Evolutionary conservation across 768 basidiomycete species (phyloP), one percentile per base, ranked within the genome.

Genomic region (Naganishia kalamii): DNA sequence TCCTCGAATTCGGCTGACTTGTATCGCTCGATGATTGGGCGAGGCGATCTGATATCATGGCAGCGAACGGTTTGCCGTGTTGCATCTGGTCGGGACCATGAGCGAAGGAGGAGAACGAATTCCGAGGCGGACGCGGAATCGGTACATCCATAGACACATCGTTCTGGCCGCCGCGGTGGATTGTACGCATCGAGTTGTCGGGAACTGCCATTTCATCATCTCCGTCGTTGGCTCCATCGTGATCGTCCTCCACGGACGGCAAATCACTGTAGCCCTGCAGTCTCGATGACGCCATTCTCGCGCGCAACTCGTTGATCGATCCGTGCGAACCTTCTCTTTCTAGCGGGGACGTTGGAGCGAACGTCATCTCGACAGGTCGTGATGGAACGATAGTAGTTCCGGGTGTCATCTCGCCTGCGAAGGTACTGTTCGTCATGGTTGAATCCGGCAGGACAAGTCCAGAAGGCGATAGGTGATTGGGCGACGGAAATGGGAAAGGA

Each of bases 401-500:
- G 27, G 54, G 23, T 1, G n/a, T 8, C 15, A 40, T 23, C 35
- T 23, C 30, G 33, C 40, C 33, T 21, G 54, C 19, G 32, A 57
- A 57, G 15, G 23, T 21, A 57, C 35, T 40, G 54, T 25, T 57
- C 27, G 54, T 37, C 54, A 57, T 57, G 11, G 54, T 57, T 15
- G 54, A 57, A 57, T 57, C 54, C 21, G 54, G 54, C 21, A 57
- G 35, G n/a, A 57, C 54, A n/a, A 57, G 54, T 57, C 54, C 54
- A 6, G 54, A 57, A 41, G 54, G 54, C 19, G 54, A 57, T 1
- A 57, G 35, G 37, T 57, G 37, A 35, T 57, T 57, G n/a, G 54
- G 54, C n/a, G 54, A 57, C 11, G 54, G 54, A 25, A 57, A 57
- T 23, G 54, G 54, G 23, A 57, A 57, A 25, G 54, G 54, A 37